Conservation (phyloP, 2,329 filamentous ascomycete species). For the Raffaelea arxii region DNA sequence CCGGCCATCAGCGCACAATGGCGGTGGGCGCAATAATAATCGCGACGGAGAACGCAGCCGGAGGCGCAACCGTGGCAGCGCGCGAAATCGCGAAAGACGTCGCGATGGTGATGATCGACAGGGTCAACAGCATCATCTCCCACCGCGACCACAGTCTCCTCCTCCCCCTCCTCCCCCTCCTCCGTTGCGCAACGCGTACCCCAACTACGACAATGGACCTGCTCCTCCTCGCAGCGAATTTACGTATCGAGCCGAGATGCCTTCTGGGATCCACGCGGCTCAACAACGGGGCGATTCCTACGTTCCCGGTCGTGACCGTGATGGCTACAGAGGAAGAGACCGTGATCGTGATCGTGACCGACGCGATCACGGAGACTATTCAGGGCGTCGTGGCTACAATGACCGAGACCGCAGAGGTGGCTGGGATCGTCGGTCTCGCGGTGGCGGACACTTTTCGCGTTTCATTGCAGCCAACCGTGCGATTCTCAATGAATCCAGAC, state of each 20-base stretch:
- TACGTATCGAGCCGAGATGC: constrained; percentile 44
- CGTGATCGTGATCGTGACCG: background rate
- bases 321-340: background rate
- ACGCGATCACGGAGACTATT: background rate
- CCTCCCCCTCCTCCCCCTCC: background rate
- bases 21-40: background rate
- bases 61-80: background rate
- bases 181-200: background rate
- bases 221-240: constrained; percentile 39
- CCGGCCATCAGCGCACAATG: constrained; percentile 3
- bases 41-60: background rate
- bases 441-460: constrained; percentile 15
- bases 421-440: background rate
- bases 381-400: background rate
- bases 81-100: constrained; percentile 1
- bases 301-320: constrained; percentile 9
- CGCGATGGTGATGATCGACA: background rate
- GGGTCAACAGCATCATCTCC: constrained; percentile 1
- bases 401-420: background rate
- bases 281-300: constrained; percentile 40
- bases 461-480: constrained; percentile 38
- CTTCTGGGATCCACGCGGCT: constrained; percentile 36
- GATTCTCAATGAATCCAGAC: constrained; percentile 34
- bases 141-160: background rate
- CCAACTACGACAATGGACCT: background rate